These are phyloP conservation scores for Podospora conica DNA, from an alignment of 495 filamentous ascomycete genomes.

Conservation along the genomic window DNA sequence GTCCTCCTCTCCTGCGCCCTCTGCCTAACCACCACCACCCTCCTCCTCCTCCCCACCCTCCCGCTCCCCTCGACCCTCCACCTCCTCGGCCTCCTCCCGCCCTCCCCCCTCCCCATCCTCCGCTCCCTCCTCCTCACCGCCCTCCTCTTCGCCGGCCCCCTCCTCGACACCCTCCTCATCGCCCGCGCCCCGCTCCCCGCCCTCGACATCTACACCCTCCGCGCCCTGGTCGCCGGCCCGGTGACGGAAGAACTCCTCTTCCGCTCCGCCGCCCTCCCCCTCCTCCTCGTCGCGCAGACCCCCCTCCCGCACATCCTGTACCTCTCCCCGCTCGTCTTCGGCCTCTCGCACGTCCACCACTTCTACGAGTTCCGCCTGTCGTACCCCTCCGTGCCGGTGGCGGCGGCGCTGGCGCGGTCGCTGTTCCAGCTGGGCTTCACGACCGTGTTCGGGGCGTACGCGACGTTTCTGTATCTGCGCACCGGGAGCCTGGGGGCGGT, in stretches of 20 bases:
- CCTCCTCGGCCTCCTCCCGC: conserved; percentile 69
- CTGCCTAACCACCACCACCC: conserved; percentile 54
- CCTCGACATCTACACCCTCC: conserved; percentile 37
- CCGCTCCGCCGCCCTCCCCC: conserved; percentile 73
- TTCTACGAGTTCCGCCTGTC: conserved; percentile 88
- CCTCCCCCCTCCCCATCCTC: conserved; percentile 54
- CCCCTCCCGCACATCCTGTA: conserved; percentile 60
- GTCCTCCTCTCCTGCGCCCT: conserved; percentile 65
- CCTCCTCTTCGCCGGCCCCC: conserved; percentile 76
- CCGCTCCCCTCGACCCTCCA: conserved; percentile 51
- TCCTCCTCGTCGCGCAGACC: conserved; percentile 69
- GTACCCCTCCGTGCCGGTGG: conserved; percentile 60
- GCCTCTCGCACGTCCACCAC: conserved; percentile 91
- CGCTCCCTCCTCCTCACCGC: conserved; percentile 59
- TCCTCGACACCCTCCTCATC: conserved; percentile 68
- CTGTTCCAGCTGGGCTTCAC: conserved; percentile 88
- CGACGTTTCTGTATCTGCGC: conserved; percentile 82
- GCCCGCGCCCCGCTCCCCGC: conserved; percentile 33
- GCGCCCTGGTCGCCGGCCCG: conserved; percentile 62
- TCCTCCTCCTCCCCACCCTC: conserved; percentile 43
- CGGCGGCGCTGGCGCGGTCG: conserved; percentile 58
- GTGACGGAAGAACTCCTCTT: conserved; percentile 92
- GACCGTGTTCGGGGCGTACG: conserved; percentile 86
- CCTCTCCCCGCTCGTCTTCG: conserved; percentile 82
- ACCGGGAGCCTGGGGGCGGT: conserved; percentile 72